Evolutionary conservation across 2,329 filamentous ascomycete species (phyloP).

Genomic region (Fusarium domesticum): DNA sequence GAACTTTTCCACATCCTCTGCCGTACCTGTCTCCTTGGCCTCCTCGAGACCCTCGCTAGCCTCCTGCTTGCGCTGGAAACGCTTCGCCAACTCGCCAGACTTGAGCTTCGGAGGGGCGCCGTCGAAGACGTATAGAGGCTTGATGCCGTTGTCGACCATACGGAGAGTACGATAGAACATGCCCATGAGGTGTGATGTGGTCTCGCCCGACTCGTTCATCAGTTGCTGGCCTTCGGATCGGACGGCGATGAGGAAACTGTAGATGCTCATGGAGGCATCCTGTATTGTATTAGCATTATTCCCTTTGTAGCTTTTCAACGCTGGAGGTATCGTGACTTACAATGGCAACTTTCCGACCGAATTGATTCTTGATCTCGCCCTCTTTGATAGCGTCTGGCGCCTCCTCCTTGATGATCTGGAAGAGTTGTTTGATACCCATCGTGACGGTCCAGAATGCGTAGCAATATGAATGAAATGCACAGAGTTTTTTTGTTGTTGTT

Average conservation of each 20-base stretch:
- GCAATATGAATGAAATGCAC: background rate
- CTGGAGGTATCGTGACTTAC: slow-evolving; percentile 51
- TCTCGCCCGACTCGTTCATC: slow-evolving; percentile 91
- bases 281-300: slow-evolving; percentile 19
- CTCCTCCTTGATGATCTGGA: slow-evolving; percentile 82
- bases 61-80: slow-evolving; percentile 91
- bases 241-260: slow-evolving; percentile 97
- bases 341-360: slow-evolving; percentile 96
- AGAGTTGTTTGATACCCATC: slow-evolving; percentile 71
- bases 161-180: slow-evolving; percentile 99
- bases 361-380: slow-evolving; percentile 98
- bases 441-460: slow-evolving; percentile 21
- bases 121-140: slow-evolving; percentile 97
- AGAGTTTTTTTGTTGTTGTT: background rate
- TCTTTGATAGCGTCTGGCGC: slow-evolving; percentile 94
- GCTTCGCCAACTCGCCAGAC: slow-evolving; percentile 93
- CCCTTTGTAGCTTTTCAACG: background rate
- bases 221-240: slow-evolving; percentile 95
- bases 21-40: slow-evolving; percentile 94
- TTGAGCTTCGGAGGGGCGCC: slow-evolving; percentile 96
- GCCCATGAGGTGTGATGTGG: slow-evolving; percentile 97
- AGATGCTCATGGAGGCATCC: slow-evolving; percentile 87
- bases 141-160: slow-evolving; percentile 98
- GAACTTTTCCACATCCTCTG: slow-evolving; percentile 97
- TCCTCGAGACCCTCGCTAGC: slow-evolving; percentile 88